These are phyloP conservation scores for Fusarium temperatum DNA, from an alignment of 2,329 filamentous ascomycete genomes.

Conservation along the genomic window DNA sequence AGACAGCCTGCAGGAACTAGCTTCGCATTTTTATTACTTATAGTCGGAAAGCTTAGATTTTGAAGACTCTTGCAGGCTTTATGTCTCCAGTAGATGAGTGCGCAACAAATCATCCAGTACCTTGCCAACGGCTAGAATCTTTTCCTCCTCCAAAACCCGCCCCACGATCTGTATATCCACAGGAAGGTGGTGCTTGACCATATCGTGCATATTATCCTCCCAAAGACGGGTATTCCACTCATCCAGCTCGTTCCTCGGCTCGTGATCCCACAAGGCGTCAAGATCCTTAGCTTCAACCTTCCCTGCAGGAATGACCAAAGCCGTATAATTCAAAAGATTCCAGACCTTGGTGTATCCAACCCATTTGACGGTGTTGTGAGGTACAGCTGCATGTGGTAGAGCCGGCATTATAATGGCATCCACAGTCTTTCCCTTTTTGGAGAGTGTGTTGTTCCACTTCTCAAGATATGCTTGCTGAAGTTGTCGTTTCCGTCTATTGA, in stretches of 20 bases:
- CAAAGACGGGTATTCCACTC: constrained; percentile 19
- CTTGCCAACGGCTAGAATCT: constrained; percentile 18
- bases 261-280: neutral
- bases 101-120: constrained; percentile 9
- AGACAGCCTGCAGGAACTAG: fast-evolving
- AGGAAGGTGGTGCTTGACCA: constrained; percentile 1
- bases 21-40: fast-evolving
- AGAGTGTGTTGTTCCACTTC: constrained; percentile 62
- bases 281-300: neutral
- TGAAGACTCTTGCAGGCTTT: neutral
- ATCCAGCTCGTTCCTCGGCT: constrained; percentile 7
- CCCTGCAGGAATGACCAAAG: constrained; percentile 39
- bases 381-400: constrained; percentile 68
- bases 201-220: neutral
- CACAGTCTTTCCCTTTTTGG: constrained; percentile 54
- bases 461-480: constrained; percentile 58
- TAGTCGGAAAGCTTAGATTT: too few relatives aligned
- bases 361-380: constrained; percentile 52
- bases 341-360: constrained; percentile 54
- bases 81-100: neutral
- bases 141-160: constrained; percentile 24
- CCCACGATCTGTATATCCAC: constrained; percentile 25
- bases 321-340: constrained; percentile 44
- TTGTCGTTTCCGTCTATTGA: constrained; percentile 65
- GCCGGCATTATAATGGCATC: constrained; percentile 67